A percentile compares a stretch with the other conserved stretches of the same genome.
These are phyloP conservation scores for Globisporangium splendens DNA, from an alignment of 352 stramenopile species.

Conservation along the genomic window DNA sequence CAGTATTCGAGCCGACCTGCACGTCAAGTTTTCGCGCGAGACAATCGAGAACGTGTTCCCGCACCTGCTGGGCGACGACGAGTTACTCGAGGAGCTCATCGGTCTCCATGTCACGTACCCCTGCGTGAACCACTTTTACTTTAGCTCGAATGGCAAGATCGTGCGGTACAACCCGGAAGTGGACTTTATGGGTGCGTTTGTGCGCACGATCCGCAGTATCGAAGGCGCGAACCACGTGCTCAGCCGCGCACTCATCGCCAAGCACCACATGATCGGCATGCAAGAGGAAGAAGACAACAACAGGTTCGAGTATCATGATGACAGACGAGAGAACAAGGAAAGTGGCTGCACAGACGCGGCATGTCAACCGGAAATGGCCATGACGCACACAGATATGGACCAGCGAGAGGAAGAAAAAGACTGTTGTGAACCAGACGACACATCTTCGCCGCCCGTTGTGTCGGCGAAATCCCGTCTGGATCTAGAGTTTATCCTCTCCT, in stretches of 20 bases:
- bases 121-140: conserved; percentile 44
- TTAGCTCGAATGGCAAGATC: conserved; percentile 34
- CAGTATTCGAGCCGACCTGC: conserved; percentile 23
- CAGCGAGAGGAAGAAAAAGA: too few species aligned
- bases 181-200: conserved; percentile 33
- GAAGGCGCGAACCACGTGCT: conserved; percentile 27
- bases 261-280: conserved; percentile 41
- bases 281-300: background rate
- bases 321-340: too few species aligned
- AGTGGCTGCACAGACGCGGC: too few species aligned
- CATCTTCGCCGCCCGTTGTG: too few species aligned
- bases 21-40: conserved; percentile 38
- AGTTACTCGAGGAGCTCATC: conserved; percentile 34
- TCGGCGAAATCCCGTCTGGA: too few species aligned
- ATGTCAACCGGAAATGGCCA: too few species aligned
- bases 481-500: too few species aligned
- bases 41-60: conserved; percentile 58
- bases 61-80: conserved; percentile 28
- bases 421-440: too few species aligned
- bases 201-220: conserved; percentile 23
- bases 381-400: too few species aligned
- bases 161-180: conserved; percentile 37
- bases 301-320: too few species aligned
- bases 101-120: conserved; percentile 41
- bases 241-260: conserved; percentile 31